Evolutionary conservation across 1,284 basidiomycete genomes (phyloP), one percentile per base, ranked within the genome.

Genomic region (Ganoderma sp.): DNA sequence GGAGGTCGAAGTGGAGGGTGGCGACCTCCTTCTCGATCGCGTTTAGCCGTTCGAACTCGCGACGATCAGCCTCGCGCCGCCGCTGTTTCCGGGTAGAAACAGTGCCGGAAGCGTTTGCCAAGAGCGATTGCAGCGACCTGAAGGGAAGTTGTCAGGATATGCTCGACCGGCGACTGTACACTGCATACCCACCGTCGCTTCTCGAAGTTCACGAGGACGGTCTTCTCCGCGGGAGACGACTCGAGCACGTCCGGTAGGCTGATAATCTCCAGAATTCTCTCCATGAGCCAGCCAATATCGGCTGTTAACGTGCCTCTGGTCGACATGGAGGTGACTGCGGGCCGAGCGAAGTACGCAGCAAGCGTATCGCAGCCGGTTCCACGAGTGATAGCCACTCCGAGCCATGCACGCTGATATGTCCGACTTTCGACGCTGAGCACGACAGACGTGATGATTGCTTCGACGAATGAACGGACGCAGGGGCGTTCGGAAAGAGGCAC

Each of bases 261-360:
- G 67, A 93, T 86, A 45, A 94, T 82, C 77, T 94, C 93, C 32
- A 94, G 79, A 76, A 94, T 84, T 59, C 91, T 86, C 77, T 95
- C 93, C 68, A 94, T 78, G 54, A 94, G 78, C 92, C 93, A 95
- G 9, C 91, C 92, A 71, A 93, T 85, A 75, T 94, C 93, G 17
- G 90, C 85, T 12, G 88, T 88, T 65, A 93, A 79, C 14, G 84
- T 80, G 39, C 87, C 85, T 42, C 82, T 81, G 34, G 82, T 83
- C n/a, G 79, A 74, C 17, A 84, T 79, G 2, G 82, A 78, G 43
- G 83, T 81, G 3, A 84, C 78, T 39, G 75, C 79, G 3, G 87
- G 85, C 59, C 83, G 83, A 15, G 83, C 82, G 43, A 94, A 78
- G 43, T 93, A 77, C 1, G 85, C 81, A 0, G 79, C 73, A 9